Percentiles rank a stretch among this genome's conserved stretches.
Evolutionary conservation across 2,329 filamentous ascomycete genomes (phyloP).

Genomic region (Phaeophleospora eucalypticola): DNA sequence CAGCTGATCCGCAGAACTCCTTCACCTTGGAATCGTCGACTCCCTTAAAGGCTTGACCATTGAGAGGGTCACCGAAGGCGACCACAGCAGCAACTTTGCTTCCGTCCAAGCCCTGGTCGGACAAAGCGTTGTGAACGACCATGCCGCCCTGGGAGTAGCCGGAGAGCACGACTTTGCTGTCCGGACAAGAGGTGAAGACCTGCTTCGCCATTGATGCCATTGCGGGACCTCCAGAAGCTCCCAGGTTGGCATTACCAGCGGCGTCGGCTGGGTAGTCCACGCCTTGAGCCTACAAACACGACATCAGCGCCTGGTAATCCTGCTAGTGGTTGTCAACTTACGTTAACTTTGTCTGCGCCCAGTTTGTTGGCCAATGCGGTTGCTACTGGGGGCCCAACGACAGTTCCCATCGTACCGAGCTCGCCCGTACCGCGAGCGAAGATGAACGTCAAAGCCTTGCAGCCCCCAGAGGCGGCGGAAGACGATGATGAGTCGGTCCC

Average conservation of each 20-base stretch:
- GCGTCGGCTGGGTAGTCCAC: constrained; percentile 28
- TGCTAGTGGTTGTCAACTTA: no score
- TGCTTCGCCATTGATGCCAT: constrained; percentile 14
- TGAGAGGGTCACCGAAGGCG: constrained; percentile 29
- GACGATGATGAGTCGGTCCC: not conserved
- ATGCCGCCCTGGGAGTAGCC: constrained; percentile 22
- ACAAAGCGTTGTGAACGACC: constrained; percentile 21
- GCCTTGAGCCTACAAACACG: constrained; percentile 17
- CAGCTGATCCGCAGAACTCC: constrained; percentile 22
- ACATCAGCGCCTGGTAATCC: no score
- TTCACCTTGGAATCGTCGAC: constrained; percentile 23
- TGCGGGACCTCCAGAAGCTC: constrained; percentile 20
- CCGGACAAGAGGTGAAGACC: constrained; percentile 16
- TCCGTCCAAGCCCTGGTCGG: constrained; percentile 16
- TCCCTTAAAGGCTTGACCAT: constrained; percentile 22
- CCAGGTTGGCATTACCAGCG: constrained; percentile 21
- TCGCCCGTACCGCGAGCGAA: constrained; percentile 58
- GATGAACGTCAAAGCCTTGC: constrained; percentile 47
- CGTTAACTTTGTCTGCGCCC: constrained; percentile 18
- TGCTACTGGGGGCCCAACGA: constrained; percentile 20
- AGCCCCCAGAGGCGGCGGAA: constrained; percentile 3
- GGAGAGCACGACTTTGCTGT: constrained; percentile 19
- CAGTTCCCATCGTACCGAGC: constrained; percentile 48
- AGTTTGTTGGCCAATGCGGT: constrained; percentile 15
- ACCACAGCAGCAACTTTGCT: constrained; percentile 26